Base-by-base conservation (phyloP, 768 basidiomycete genomes). In the Suillus tomentosus region DNA sequence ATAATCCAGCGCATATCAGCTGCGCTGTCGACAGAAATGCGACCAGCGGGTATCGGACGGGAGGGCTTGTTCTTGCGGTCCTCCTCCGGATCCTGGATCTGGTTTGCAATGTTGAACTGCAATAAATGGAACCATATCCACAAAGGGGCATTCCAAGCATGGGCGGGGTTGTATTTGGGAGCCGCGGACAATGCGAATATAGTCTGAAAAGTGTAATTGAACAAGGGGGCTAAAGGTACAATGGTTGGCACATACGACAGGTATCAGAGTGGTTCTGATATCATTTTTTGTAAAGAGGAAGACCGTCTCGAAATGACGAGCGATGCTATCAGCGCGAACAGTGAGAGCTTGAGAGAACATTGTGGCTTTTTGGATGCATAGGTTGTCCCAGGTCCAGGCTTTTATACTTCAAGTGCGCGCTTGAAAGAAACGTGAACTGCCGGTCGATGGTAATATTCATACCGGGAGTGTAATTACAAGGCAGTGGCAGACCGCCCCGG, bases 101-200 rank as follows among this genome's bases (percentile, higher is more conserved):
- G 82, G 62, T 83, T 82, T 14, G 77, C 70, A 22, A 81, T 65
- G 54, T 76, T 72, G 69, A 77, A 80, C 39, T 73, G 75, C 1
- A 82, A 66, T 31, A 82, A 66, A 61, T 83, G 80, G 9, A 81
- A 65, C 78, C 78, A 82, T 15, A 79, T 75, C 82, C 82, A 83
- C 34, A 73, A 58, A 3, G 77, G 65, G 2, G 71, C 66, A n/a
- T 77, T 71, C 14, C 69, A 43, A 9, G 74, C 5, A 6, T 56
- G 67, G 8, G 57, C 60, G 10, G 58, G 31, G 11, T 64, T 63
- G 24, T 63, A 56, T 1, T 69, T 45, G 0, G 76, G 73, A 7
- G 76, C 71, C 2, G 69, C 67, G 11, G 70, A 71, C 13, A 63
- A 56, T 1, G 76, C 74, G 51, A 79, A 76, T 27, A 77, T 45